Evolutionary conservation across 768 basidiomycete species (phyloP).

Genomic region (Pleurotus tuber-regium): DNA sequence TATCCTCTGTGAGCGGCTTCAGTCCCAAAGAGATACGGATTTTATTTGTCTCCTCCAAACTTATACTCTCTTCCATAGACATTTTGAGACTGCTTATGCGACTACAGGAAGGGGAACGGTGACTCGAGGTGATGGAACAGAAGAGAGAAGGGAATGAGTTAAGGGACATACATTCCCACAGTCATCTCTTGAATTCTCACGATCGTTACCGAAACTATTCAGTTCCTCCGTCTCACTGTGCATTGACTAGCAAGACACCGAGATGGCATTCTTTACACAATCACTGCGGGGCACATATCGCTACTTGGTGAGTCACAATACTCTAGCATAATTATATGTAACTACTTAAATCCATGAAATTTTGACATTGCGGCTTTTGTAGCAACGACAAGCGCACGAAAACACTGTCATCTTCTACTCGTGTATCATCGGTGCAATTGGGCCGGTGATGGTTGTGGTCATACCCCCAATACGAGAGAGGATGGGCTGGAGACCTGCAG

Average conservation of each 20-base stretch:
- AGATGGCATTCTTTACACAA: conserved; percentile 44
- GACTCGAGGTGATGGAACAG: conserved; percentile 17
- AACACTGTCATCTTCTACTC: conserved; percentile 91
- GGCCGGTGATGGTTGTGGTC: conserved; percentile 68
- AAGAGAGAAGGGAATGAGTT: conserved; percentile 1
- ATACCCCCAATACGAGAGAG: conserved; percentile 77
- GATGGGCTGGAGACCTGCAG: conserved; percentile 68
- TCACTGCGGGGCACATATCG: conserved; percentile 55
- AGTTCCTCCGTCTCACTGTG: not conserved
- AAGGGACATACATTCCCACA: conserved; percentile 3
- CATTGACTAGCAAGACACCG: conserved; percentile 11
- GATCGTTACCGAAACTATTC: conserved; percentile 5
- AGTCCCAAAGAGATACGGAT: conserved; percentile 93
- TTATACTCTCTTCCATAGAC: conserved; percentile 86
- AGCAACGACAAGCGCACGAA: conserved; percentile 93
- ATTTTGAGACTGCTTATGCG: conserved; percentile 27
- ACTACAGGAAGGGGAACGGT: conserved; percentile 12
- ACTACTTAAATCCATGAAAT: conserved; percentile 15
- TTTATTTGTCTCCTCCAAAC: conserved; percentile 93
- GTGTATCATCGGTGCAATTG: conserved; percentile 66
- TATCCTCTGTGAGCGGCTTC: conserved; percentile 87
- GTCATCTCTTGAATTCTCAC: not conserved
- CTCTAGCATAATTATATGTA: not conserved
- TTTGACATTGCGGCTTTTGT: conserved; percentile 10
- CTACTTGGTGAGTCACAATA: conserved; percentile 33